These are phyloP conservation scores for Zygosaccharomyces pseudobailii DNA, from an alignment of 1,139 yeast genomes.

Conservation along the genomic window DNA sequence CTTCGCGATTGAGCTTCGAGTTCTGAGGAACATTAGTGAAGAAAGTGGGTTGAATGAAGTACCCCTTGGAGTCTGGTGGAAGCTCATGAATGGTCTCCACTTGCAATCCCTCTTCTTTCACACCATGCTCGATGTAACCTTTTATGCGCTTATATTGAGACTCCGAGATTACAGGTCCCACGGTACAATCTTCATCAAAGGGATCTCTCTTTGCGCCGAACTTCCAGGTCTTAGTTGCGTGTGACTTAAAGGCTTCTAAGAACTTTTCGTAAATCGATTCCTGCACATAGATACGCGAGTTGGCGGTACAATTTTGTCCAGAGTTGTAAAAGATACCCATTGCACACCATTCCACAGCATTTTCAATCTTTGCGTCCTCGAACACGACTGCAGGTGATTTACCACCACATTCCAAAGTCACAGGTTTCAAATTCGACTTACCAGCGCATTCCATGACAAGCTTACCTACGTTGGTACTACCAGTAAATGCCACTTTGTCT, in stretches of 20 bases:
- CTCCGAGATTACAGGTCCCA: conserved; percentile 78
- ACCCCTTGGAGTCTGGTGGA: conserved; percentile 46
- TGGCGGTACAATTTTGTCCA: conserved; percentile 91
- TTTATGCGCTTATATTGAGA: conserved; percentile 49
- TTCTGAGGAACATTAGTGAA: conserved; percentile 57
- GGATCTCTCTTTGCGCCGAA: conserved; percentile 47
- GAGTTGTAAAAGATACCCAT: conserved; percentile 78
- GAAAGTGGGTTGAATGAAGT: conserved; percentile 63
- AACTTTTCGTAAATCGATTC: conserved; percentile 61
- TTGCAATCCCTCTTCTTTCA: conserved; percentile 55
- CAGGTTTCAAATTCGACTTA: conserved; percentile 58
- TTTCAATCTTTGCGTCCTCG: conserved; percentile 70
- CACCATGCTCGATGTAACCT: conserved; percentile 62
- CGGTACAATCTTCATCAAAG: conserved; percentile 50
- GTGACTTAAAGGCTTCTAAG: conserved; percentile 43
- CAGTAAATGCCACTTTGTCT: conserved; percentile 66
- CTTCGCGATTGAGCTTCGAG: conserved; percentile 60
- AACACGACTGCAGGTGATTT: conserved; percentile 72
- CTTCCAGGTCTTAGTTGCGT: conserved; percentile 45
- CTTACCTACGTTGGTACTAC: conserved; percentile 55
- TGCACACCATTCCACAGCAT: conserved; percentile 83
- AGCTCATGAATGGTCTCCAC: conserved; percentile 43
- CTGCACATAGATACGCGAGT: conserved; percentile 77
- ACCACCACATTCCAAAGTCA: conserved; percentile 91
- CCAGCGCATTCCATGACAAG: conserved; percentile 55